Base-by-base conservation (phyloP, 2,329 filamentous ascomycete species). In the Venturia aucupariae region DNA sequence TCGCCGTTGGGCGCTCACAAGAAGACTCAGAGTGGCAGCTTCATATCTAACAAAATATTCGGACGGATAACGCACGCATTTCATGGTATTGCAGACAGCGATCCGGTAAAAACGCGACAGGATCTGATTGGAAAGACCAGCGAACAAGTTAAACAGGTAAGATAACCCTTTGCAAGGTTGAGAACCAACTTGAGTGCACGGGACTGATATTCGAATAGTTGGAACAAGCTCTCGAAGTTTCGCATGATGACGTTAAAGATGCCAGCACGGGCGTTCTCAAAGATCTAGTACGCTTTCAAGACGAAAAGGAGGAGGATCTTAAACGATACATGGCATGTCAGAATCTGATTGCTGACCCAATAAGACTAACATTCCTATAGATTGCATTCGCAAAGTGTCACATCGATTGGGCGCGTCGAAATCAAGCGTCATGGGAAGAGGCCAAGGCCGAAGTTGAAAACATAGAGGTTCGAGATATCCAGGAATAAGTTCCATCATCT, bases 101-200 rank as follows among this genome's bases (percentile, higher is more conserved):
- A 99, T 72, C 94, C 94, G 0, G 94, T 99, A 77, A 84, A 92
- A 67, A 96, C 92, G 54, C 84, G 94, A 63, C 84, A 94, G 63
- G 94, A 99, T 74, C 89, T 91, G 68, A 97, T 99, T 69, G 92
- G 93, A 46, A 97, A 97, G 81, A 99, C 94, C 0, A 87, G 88
- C 68, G 94, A 99, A 77, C 90, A 87, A 65, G 86, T 99, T 67
- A 83, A 79, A 17, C 81, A 86, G 74, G 81, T 82, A 73, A 67
- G 73, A 73, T 67, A 73, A 41, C 48, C 11, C 13, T 32, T 4
- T 17, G 39, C 19, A 35, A 62, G 51, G 59, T 24, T 27, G 13
- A 17, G 7, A 51, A 68, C 70, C 63, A 71, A 38, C 1, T 15
- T 17, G 5, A 30, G 10, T 27, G 24, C 22, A n/a, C 11, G 19